A percentile compares a stretch with the other conserved stretches of the same genome.
phyloP scores from a whole-genome alignment of 1,139 yeast genomes.

The Hyphopichia pseudoburtonii region DNA sequence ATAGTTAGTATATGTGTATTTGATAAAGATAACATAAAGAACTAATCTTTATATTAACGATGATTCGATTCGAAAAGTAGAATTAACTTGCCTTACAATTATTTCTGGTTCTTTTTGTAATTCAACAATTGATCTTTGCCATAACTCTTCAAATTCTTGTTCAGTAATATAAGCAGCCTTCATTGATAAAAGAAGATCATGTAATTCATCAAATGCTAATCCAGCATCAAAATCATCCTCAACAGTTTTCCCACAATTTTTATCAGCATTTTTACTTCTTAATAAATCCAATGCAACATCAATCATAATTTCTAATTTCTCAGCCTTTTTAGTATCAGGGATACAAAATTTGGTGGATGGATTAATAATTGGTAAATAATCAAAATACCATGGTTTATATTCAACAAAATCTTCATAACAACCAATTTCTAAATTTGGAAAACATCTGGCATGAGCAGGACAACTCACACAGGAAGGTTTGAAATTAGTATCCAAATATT shows the following conservation, averaged over 20 bases:
- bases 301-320: constrained; percentile 65
- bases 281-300: constrained; percentile 66
- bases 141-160: constrained; percentile 78
- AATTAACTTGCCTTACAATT: constrained; percentile 77
- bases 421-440: constrained; percentile 53
- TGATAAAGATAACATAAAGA: no score
- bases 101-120: constrained; percentile 74
- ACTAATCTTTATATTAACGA: constrained; percentile 1
- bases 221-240: constrained; percentile 49
- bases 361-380: constrained; percentile 59
- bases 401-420: constrained; percentile 72
- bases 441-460: constrained; percentile 81
- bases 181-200: constrained; percentile 57
- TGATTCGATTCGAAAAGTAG: background rate
- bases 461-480: constrained; percentile 74
- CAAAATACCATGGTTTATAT: constrained; percentile 51
- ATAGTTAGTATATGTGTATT: constrained; percentile 13
- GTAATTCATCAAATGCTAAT: constrained; percentile 52
- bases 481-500: constrained; percentile 32
- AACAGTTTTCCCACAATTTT: constrained; percentile 58
- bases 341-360: constrained; percentile 52
- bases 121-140: constrained; percentile 67
- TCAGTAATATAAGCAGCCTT: constrained; percentile 60
- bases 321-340: constrained; percentile 75
- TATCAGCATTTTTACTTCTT: constrained; percentile 66